Percentiles rank a stretch among this genome's conserved stretches.
Conservation (phyloP, 129 eudicot species). For the Flaveria ramosissima region DNA sequence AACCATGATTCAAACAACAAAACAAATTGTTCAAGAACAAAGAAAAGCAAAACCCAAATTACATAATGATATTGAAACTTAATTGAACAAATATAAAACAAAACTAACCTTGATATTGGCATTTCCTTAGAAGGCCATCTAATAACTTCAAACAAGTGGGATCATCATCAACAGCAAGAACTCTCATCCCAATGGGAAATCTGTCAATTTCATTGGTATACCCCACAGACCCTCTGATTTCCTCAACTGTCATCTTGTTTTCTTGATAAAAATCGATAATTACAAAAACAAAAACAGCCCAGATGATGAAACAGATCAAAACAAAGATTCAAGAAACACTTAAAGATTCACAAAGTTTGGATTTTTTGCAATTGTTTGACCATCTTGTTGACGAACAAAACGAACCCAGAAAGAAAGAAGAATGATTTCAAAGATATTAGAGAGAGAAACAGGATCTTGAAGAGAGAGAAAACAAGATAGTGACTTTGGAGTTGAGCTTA, state of each 20-base stretch:
- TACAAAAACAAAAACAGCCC: slow-evolving; percentile 11
- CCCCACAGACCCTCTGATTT: slow-evolving; percentile 45
- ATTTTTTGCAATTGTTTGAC: slow-evolving; percentile 33
- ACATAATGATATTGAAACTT: slow-evolving; percentile 12
- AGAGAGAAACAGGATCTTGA: slow-evolving; percentile 40
- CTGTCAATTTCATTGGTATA: slow-evolving; percentile 49
- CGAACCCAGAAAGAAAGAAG: slow-evolving; percentile 39
- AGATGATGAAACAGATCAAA: slow-evolving; percentile 37
- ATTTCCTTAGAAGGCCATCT: slow-evolving; percentile 69
- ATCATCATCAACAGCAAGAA: slow-evolving; percentile 98
- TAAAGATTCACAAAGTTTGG: slow-evolving; percentile 40
- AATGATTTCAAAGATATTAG: slow-evolving; percentile 34
- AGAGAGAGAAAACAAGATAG: slow-evolving; percentile 44
- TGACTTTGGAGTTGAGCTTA: slow-evolving; percentile 51
- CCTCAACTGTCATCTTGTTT: slow-evolving; percentile 77
- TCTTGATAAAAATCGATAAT: slow-evolving; percentile 2
- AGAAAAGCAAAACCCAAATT: slow-evolving; percentile 3
- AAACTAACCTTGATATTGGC: slow-evolving; percentile 77
- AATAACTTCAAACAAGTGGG: slow-evolving; percentile 73
- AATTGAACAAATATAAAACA: slow-evolving; percentile 20
- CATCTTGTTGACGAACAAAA: slow-evolving; percentile 35
- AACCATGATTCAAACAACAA: slow-evolving; percentile 7
- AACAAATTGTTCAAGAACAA: slow-evolving; percentile 10
- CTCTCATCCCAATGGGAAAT: slow-evolving; percentile 88
- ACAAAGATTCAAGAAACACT: slow-evolving; percentile 38